Evolutionary conservation across 2,329 filamentous ascomycete species (phyloP).

Genomic region (Fusarium papillatum): DNA sequence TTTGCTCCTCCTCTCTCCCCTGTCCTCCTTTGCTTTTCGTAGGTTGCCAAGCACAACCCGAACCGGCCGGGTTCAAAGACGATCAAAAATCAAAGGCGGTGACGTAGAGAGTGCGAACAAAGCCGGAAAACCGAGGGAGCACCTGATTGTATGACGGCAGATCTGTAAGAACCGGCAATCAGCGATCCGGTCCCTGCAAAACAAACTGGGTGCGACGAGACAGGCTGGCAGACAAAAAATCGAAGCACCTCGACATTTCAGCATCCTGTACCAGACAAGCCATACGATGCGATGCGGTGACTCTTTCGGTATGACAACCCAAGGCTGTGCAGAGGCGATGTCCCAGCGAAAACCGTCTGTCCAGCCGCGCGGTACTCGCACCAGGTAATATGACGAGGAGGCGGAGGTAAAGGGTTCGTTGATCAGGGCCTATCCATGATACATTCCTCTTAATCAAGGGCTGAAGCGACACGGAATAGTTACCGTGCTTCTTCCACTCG

Average conservation of each 20-base stretch:
- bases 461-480: constrained; percentile 23
- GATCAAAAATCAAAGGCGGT: constrained; percentile 12
- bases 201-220: neutral
- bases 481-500: constrained; percentile 17
- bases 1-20: neutral
- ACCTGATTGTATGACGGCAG: constrained; percentile 35
- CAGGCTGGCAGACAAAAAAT: constrained; percentile 24
- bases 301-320: constrained; percentile 25
- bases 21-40: neutral
- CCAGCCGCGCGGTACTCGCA: constrained; percentile 31
- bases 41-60: neutral
- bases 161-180: constrained; percentile 33
- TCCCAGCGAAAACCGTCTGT: constrained; percentile 20
- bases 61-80: constrained; percentile 7
- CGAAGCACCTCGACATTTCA: constrained; percentile 29
- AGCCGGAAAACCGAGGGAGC: constrained; percentile 27
- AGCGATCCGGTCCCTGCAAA: constrained; percentile 22
- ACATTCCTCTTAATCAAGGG: constrained; percentile 9
- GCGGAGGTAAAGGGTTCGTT: constrained; percentile 15
- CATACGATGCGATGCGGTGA: constrained; percentile 19
- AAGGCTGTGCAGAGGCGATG: constrained; percentile 22
- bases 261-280: constrained; percentile 13
- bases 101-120: constrained; percentile 31
- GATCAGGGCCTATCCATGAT: constrained; percentile 8
- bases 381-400: constrained; percentile 27